Evolutionary conservation across 305 asterid species (phyloP).

Genomic region (Fraxinus floribunda): DNA sequence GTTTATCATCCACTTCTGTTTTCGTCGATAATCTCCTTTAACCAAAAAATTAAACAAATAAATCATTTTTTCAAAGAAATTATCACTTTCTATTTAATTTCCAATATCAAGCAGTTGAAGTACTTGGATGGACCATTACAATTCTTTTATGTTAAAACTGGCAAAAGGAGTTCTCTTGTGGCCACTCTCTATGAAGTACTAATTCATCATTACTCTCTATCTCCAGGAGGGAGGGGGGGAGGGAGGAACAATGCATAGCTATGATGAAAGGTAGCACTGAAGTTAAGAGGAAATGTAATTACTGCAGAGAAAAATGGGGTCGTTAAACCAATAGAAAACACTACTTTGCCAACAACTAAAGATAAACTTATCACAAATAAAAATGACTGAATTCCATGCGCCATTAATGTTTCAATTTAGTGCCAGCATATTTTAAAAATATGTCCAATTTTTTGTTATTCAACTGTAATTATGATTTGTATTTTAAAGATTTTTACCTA

Average conservation of each 20-base stretch:
- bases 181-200: background rate
- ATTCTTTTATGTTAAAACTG: background rate
- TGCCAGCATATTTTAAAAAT: background rate
- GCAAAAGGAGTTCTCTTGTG: background rate
- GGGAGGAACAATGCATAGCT: background rate
- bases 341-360: background rate
- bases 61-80: background rate
- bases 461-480: background rate
- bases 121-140: background rate
- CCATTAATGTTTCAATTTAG: background rate
- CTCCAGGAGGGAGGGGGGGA: background rate
- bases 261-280: background rate
- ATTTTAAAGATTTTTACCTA: background rate
- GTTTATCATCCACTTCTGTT: background rate
- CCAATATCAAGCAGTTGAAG: background rate
- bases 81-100: background rate
- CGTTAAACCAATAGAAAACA: background rate
- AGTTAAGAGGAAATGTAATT: background rate
- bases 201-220: background rate
- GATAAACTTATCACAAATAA: background rate
- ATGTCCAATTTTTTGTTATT: background rate
- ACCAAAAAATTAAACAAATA: background rate
- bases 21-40: background rate
- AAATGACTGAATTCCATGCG: background rate
- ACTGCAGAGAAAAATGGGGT: background rate